phyloP scores from a whole-genome alignment of 176 grass and related monocot species.

The Carex kokanica region DNA sequence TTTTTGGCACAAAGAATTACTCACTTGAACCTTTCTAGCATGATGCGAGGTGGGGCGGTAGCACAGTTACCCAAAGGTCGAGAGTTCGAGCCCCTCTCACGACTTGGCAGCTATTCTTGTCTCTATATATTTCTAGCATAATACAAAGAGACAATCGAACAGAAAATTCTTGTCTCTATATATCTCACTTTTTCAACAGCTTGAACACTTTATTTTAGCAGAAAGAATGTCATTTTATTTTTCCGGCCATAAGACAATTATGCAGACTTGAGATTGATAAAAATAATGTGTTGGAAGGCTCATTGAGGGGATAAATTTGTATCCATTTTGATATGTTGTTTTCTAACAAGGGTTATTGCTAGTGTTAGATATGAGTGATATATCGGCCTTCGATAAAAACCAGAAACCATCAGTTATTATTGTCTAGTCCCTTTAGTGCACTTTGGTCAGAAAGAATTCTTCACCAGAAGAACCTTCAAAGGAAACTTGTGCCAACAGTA shows the following conservation, averaged over 20 bases:
- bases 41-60: background rate
- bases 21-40: background rate
- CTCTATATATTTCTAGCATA: background rate
- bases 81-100: too few species aligned
- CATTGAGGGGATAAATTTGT: background rate
- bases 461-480: slow-evolving; percentile 33
- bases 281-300: background rate
- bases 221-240: background rate
- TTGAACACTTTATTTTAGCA: background rate
- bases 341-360: slow-evolving; percentile 5
- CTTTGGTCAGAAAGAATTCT: background rate
- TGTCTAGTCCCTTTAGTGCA: slow-evolving; percentile 4
- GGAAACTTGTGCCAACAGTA: slow-evolving; percentile 74
- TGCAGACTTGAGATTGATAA: background rate
- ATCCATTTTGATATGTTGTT: slow-evolving; percentile 1
- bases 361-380: slow-evolving; percentile 3
- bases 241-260: background rate
- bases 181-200: background rate
- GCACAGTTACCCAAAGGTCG: too few species aligned
- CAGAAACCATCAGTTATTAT: background rate
- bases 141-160: background rate
- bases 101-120: too few species aligned
- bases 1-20: background rate
- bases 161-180: background rate
- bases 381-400: background rate